Conservation (phyloP, 352 stramenopile genomes). For the Thraustochytrium aureum region DNA sequence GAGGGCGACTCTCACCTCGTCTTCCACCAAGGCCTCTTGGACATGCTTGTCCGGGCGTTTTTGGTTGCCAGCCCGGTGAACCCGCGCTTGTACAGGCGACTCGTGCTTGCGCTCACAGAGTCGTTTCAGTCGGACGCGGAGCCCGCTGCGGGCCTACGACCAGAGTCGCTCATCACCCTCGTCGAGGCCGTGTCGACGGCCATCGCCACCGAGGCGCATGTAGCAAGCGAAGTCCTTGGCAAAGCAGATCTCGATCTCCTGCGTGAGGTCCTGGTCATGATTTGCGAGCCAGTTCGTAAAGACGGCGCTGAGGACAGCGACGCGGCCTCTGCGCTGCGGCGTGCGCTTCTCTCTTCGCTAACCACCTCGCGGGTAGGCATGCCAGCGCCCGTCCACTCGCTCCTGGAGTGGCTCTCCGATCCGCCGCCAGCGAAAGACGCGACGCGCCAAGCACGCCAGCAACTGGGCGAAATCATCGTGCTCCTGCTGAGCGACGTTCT, state of each 20-base stretch:
- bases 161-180: not conserved
- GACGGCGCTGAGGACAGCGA: not conserved
- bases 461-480: constrained; percentile 43
- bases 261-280: constrained; percentile 27
- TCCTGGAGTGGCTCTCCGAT: constrained; percentile 47
- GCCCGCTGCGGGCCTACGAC: not conserved
- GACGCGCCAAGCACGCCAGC: constrained; percentile 24
- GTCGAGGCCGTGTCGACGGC: constrained; percentile 47
- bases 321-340: not conserved
- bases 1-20: constrained; percentile 18
- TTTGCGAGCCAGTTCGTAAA: constrained; percentile 34
- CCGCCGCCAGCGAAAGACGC: constrained; percentile 1
- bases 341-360: constrained; percentile 3
- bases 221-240: constrained; percentile 20
- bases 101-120: constrained; percentile 43
- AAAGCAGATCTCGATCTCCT: constrained; percentile 49
- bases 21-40: constrained; percentile 30
- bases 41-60: constrained; percentile 41
- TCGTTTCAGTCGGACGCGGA: constrained; percentile 14
- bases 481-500: constrained; percentile 41
- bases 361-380: constrained; percentile 13
- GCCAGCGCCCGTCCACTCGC: constrained; percentile 34
- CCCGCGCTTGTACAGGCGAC: constrained; percentile 20
- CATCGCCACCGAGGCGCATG: constrained; percentile 42
- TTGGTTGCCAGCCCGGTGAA: constrained; percentile 48